phyloP scores from a whole-genome alignment of 148 eudicot species.

The Nepenthes mirabilis region DNA sequence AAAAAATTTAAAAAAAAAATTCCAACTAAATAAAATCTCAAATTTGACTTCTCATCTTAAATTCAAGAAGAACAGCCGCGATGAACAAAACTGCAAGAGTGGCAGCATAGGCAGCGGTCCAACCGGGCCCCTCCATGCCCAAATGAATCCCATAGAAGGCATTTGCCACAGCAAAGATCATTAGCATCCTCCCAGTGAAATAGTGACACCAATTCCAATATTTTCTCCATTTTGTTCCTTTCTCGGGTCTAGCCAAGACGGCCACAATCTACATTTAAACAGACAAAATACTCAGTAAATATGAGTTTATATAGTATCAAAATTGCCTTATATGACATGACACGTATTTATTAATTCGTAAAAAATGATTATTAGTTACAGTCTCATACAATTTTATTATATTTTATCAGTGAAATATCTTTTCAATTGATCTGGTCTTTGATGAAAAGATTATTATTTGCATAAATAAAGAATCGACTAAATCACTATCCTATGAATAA shows the following conservation, averaged over 20 bases:
- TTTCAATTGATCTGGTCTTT: too few relatives aligned
- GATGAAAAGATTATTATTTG: too few relatives aligned
- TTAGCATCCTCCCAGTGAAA: slow-evolving; percentile 42
- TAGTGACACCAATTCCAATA: slow-evolving; percentile 93
- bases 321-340: too few relatives aligned
- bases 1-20: too few relatives aligned
- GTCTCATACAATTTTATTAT: too few relatives aligned
- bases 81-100: slow-evolving; percentile 28
- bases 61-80: slow-evolving; percentile 27
- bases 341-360: too few relatives aligned
- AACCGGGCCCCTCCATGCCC: slow-evolving; percentile 45
- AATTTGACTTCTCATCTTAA: slow-evolving; percentile 22
- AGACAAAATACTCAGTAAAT: background rate
- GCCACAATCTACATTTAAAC: slow-evolving; percentile 41
- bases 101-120: slow-evolving; percentile 56
- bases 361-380: too few relatives aligned
- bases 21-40: too few relatives aligned
- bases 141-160: slow-evolving; percentile 68
- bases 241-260: slow-evolving; percentile 52
- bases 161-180: slow-evolving; percentile 44
- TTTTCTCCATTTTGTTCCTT: slow-evolving; percentile 50
- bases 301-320: too few relatives aligned
- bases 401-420: too few relatives aligned
- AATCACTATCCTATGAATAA: too few relatives aligned
- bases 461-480: too few relatives aligned